Conservation (phyloP, 2,329 filamentous ascomycete genomes). For the Aspergillus ochraceoroseus region DNA sequence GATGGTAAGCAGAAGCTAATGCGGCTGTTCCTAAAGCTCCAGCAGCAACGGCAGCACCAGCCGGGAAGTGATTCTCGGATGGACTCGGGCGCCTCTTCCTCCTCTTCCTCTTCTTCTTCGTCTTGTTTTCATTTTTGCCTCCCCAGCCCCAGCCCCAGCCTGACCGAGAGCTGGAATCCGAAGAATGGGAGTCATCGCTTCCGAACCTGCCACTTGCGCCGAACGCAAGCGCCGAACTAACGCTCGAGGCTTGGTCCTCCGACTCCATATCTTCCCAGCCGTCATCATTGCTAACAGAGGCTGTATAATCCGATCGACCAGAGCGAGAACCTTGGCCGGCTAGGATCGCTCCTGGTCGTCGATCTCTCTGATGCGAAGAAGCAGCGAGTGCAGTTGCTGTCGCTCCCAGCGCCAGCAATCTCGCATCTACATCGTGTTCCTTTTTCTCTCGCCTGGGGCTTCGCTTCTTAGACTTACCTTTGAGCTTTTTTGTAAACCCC, state of each 20-base stretch:
- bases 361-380: constrained; percentile 32
- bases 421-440: constrained; percentile 42
- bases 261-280: constrained; percentile 58
- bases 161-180: constrained; percentile 48
- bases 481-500: constrained; percentile 45
- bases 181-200: constrained; percentile 51
- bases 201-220: constrained; percentile 46
- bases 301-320: constrained; percentile 26
- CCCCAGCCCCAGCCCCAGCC: constrained; percentile 60
- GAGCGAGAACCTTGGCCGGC: constrained; percentile 28
- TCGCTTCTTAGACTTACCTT: constrained; percentile 34
- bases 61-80: constrained; percentile 23
- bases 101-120: constrained; percentile 31
- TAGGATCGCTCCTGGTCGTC: constrained; percentile 35
- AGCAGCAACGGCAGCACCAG: constrained; percentile 38
- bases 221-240: constrained; percentile 58
- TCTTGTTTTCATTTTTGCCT: constrained; percentile 36
- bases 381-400: constrained; percentile 46
- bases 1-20: constrained; percentile 37
- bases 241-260: constrained; percentile 50
- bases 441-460: constrained; percentile 19
- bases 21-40: constrained; percentile 43
- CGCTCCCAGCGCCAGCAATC: constrained; percentile 47
- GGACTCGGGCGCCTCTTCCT: constrained; percentile 19
- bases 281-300: constrained; percentile 42